Evolutionary conservation across 495 filamentous ascomycete species (phyloP).

Genomic region (Cenococcum geophilum): DNA sequence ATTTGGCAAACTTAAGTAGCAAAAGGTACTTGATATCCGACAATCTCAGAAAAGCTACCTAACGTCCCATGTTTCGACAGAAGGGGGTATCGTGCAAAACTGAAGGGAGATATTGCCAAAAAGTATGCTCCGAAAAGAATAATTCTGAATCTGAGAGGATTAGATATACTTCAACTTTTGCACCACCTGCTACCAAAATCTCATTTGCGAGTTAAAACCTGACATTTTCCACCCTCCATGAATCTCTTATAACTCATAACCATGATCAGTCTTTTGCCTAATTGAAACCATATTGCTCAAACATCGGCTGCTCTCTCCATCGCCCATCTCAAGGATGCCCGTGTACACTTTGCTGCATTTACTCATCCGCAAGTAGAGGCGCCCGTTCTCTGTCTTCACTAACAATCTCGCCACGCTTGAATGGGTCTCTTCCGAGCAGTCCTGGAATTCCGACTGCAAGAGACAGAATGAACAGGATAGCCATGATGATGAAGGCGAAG

Average conservation of each 20-base stretch:
- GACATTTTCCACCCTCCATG: background rate
- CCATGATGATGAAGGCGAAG: constrained; percentile 81
- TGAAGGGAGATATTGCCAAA: background rate
- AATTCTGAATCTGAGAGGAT: background rate
- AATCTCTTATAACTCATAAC: background rate
- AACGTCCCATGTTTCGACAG: background rate
- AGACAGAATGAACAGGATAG: constrained; percentile 59
- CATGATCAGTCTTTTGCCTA: background rate
- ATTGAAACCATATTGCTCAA: background rate
- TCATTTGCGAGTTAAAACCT: no score
- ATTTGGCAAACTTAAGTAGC: no score
- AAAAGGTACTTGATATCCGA: no score
- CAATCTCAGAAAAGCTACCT: background rate
- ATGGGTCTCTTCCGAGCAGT: constrained; percentile 51
- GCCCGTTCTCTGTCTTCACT: constrained; percentile 41
- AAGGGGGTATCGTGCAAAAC: background rate
- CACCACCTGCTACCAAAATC: background rate
- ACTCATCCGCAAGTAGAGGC: constrained; percentile 40
- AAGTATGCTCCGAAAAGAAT: background rate
- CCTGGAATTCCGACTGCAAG: constrained; percentile 58
- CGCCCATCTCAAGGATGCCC: background rate
- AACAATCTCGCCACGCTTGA: constrained; percentile 37
- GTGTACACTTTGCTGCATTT: background rate
- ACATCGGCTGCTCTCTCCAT: background rate
- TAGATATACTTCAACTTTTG: constrained; percentile 1